Evolutionary conservation across 192 early-diverging fungal genomes (phyloP).

Genomic region (Linderina pennispora): DNA sequence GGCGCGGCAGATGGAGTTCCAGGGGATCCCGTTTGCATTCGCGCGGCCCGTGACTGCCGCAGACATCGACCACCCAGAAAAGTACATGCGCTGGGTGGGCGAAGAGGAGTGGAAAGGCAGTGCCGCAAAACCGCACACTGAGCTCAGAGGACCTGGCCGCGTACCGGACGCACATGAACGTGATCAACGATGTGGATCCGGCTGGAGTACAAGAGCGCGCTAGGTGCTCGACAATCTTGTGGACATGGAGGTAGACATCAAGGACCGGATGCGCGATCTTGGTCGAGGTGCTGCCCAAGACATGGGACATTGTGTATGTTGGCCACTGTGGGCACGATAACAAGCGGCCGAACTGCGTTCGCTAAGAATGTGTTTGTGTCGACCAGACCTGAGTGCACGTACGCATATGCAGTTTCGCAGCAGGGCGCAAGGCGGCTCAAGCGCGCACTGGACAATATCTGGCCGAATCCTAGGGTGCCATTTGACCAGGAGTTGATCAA

Average conservation of each 20-base stretch:
- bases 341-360: conserved; percentile 1
- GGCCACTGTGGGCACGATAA: conserved; percentile 11
- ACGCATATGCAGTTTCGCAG: conserved; percentile 19
- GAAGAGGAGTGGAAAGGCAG: conserved; percentile 14
- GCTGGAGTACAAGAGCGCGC: conserved; percentile 9
- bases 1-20: conserved; percentile 12
- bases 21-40: conserved; percentile 27
- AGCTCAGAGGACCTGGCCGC: conserved; percentile 8
- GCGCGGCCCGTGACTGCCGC: conserved; percentile 8
- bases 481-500: conserved; percentile 12
- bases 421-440: conserved; percentile 11
- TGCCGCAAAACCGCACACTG: conserved; percentile 5
- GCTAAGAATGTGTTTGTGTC: conserved; percentile 9
- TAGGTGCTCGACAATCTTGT: conserved; percentile 16
- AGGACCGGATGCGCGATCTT: conserved; percentile 15
- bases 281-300: background rate
- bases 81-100: conserved; percentile 17
- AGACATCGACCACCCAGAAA: conserved; percentile 18
- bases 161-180: conserved; percentile 26
- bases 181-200: conserved; percentile 24
- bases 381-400: conserved; percentile 8
- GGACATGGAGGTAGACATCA: conserved; percentile 12
- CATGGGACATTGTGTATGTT: conserved; percentile 22
- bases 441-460: conserved; percentile 23
- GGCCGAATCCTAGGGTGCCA: conserved; percentile 8